Conservation (phyloP, 2,329 filamentous ascomycete genomes). For the Cladosporium sphaerospermum region DNA sequence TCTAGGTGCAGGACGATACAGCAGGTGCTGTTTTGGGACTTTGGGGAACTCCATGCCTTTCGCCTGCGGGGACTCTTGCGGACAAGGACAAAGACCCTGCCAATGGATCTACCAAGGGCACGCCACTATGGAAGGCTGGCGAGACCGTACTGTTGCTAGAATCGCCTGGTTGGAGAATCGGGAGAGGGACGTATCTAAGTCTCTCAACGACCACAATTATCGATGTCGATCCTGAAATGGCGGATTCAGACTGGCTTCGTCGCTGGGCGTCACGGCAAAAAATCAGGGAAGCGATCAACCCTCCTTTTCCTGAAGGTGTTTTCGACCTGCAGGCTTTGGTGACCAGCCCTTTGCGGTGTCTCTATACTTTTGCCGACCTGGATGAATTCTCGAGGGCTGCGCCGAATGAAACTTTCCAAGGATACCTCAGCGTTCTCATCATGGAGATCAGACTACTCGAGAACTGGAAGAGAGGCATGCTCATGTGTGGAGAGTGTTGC, state of each 20-base stretch:
- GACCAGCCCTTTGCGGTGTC: constrained; percentile 25
- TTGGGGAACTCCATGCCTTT: constrained; percentile 45
- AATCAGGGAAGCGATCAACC: constrained; percentile 46
- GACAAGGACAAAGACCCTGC: constrained; percentile 8
- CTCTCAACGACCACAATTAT: constrained; percentile 43
- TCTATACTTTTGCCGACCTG: constrained; percentile 41
- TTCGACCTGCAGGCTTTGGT: constrained; percentile 23
- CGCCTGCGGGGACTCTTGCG: constrained; percentile 16
- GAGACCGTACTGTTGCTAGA: constrained; percentile 28
- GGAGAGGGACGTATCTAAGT: constrained; percentile 28
- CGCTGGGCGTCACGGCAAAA: constrained; percentile 42
- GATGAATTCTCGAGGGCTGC: constrained; percentile 36
- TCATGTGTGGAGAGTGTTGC: constrained; percentile 46
- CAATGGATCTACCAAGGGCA: constrained; percentile 5
- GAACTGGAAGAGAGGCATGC: constrained; percentile 38
- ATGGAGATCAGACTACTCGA: constrained; percentile 37
- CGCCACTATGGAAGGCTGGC: constrained; percentile 21
- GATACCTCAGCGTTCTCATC: constrained; percentile 41
- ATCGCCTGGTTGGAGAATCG: constrained; percentile 26
- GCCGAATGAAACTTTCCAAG: constrained; percentile 34
- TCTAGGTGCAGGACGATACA: constrained; percentile 54
- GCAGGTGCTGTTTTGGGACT: constrained; percentile 48
- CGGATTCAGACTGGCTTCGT: constrained; percentile 50
- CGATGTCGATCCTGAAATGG: constrained; percentile 50
- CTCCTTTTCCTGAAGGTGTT: constrained; percentile 38